Evolutionary conservation across 495 filamentous ascomycete genomes (phyloP), one percentile per base, ranked within the genome.

Genomic region (Neurospora sp.): DNA sequence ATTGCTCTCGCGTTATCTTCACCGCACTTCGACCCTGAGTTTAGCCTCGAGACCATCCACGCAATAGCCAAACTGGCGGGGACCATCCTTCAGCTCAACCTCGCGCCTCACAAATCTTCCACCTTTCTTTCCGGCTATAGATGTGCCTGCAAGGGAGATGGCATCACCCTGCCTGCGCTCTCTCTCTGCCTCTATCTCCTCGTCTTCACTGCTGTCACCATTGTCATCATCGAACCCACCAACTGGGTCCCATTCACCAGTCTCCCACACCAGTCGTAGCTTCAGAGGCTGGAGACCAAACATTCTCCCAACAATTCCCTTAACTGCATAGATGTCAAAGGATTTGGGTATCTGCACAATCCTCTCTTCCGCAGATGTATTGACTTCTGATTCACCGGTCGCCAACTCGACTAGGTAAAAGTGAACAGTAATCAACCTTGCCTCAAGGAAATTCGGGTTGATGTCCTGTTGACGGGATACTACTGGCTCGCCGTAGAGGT

Each of bases 181-280:
- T 70, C 45, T 37, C 66, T 71, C 71, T 17, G 75, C 77, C 66
- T 79, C 80, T 17, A 80, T 73, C 4, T 83, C 80, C 42, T 87
- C 87, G 71, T 89, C 89, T 39, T 90, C 89, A 75, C 83, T 85
- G 72, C 87, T 88, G 28, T 78, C 82, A 74, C 85, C 89, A 42
- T 85, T 89, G 70, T 85, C 87, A 24, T 88, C 89, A 74, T 89
- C 89, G 76, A 88, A 89, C 70, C 87, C 87, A 21, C 84, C 88
- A 39, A 92, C 88, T 2, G 92, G 92, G 83, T 96, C 93, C 88
- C 89, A 91, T 79, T 96, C 92, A 71, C 92, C 90, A 21, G 93
- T 95, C 82, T 96, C 92, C 90, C 90, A 93, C 15, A 94, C 82
- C 71, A 99, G 77, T 73, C 86, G 84, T 69, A 94, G 81, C 43